A percentile compares a stretch with the other conserved stretches of the same genome.
phyloP scores from a whole-genome alignment of 192 early-diverging fungal genomes.

The Umbelopsis sp. region DNA sequence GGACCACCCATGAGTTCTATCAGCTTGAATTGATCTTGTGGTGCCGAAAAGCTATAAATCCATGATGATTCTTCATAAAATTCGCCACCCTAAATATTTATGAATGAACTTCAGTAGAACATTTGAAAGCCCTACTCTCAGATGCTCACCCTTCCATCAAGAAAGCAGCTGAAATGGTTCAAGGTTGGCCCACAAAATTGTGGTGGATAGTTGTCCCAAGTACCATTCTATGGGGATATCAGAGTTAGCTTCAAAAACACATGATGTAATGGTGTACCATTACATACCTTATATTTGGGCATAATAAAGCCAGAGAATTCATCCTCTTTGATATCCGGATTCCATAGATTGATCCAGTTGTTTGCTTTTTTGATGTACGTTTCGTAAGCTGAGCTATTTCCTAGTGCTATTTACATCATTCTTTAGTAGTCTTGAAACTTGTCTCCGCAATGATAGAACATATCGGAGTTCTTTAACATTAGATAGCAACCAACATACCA shows the following conservation, averaged over 20 bases:
- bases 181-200: slow-evolving; percentile 10
- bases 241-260: background rate
- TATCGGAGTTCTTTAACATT: background rate
- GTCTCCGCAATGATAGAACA: background rate
- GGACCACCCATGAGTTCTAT: slow-evolving; percentile 33
- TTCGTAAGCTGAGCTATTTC: background rate
- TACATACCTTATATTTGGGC: slow-evolving; percentile 24
- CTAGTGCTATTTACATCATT: background rate
- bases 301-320: slow-evolving; percentile 34
- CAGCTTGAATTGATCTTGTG: slow-evolving; percentile 33
- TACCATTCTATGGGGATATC: background rate
- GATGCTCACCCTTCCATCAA: background rate
- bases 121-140: background rate
- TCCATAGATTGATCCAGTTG: slow-evolving; percentile 43
- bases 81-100: slow-evolving; percentile 13
- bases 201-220: slow-evolving; percentile 2
- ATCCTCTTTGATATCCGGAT: slow-evolving; percentile 21
- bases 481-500: background rate
- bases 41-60: slow-evolving; percentile 44
- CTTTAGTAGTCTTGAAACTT: too few relatives aligned
- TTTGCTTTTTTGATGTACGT: slow-evolving; percentile 24
- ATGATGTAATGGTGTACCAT: background rate
- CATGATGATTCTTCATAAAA: slow-evolving; percentile 44
- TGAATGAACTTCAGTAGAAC: background rate
- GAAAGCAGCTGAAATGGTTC: slow-evolving; percentile 13